Conservation (phyloP, 495 filamentous ascomycete species). For the Trichoderma orchidacearum region DNA sequence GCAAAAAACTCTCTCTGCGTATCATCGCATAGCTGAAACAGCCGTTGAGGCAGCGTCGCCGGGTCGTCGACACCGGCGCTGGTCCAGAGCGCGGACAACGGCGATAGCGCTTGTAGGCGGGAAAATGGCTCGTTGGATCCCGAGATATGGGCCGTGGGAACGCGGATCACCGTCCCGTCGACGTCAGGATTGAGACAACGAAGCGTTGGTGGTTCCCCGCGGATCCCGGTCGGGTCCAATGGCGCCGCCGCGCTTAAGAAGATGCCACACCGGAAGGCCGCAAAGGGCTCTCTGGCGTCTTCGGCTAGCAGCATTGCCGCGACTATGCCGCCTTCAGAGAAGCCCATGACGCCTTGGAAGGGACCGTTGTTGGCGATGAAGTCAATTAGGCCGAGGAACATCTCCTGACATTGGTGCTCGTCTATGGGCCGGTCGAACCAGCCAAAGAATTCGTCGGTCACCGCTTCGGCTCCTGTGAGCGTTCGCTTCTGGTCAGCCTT, state of each 20-base stretch:
- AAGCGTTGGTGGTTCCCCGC: constrained; percentile 7
- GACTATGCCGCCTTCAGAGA: constrained; percentile 48
- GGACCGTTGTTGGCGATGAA: constrained; percentile 30
- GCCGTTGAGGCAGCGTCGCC: not conserved
- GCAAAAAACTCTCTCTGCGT: not conserved
- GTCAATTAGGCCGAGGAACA: constrained; percentile 9
- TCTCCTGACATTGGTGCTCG: constrained; percentile 8
- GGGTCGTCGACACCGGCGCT: not conserved
- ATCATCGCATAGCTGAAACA: not conserved
- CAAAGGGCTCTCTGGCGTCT: constrained; percentile 11
- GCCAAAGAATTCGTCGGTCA: constrained; percentile 14
- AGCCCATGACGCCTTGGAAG: constrained; percentile 52
- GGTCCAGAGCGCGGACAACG: not conserved
- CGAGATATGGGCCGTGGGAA: constrained; percentile 15
- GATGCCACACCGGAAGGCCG: constrained; percentile 12
- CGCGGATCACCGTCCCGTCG: constrained; percentile 9
- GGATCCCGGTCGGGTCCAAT: constrained; percentile 11
- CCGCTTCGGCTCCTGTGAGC: constrained; percentile 11
- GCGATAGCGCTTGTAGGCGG: not conserved
- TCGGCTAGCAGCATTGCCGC: constrained; percentile 31
- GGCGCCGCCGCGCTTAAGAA: constrained; percentile 14
- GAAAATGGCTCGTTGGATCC: constrained; percentile 1
- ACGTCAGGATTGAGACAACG: constrained; percentile 9
- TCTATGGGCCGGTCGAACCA: constrained; percentile 10
- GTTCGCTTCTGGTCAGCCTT: constrained; percentile 2